Conservation (phyloP, 2,329 filamentous ascomycete species). For the Apiospora koreana region DNA sequence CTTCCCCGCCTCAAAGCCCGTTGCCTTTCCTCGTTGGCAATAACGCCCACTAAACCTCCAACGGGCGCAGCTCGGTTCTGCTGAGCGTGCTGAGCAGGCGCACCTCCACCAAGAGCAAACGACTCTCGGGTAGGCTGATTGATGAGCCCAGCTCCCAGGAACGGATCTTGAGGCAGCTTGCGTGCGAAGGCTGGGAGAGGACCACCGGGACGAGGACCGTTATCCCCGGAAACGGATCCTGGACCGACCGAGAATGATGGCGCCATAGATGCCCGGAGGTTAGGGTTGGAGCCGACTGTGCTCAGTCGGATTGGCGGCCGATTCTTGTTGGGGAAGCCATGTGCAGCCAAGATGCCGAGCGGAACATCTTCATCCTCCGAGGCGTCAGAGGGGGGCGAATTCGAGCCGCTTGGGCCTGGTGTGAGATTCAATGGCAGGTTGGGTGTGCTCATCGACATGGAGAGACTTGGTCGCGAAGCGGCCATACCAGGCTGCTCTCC, state of each 20-base stretch:
- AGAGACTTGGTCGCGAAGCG: constrained; percentile 54
- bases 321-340: constrained; percentile 81
- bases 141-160: constrained; percentile 76
- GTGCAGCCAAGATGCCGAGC: constrained; percentile 81
- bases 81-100: constrained; percentile 40
- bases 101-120: constrained; percentile 66
- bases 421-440: constrained; percentile 47
- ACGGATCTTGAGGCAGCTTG: constrained; percentile 81
- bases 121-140: constrained; percentile 74
- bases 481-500: constrained; percentile 62
- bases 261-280: constrained; percentile 60
- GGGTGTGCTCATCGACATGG: constrained; percentile 63
- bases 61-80: constrained; percentile 54
- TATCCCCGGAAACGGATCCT: constrained; percentile 59
- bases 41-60: constrained; percentile 83
- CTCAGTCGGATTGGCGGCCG: constrained; percentile 70
- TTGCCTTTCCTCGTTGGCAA: constrained; percentile 80
- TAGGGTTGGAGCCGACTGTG: constrained; percentile 69
- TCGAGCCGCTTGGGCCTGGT: constrained; percentile 34
- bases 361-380: constrained; percentile 87
- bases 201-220: constrained; percentile 35
- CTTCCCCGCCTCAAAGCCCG: constrained; percentile 77
- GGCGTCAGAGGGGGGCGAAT: constrained; percentile 43
- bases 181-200: constrained; percentile 80
- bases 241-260: constrained; percentile 51